Conservation (phyloP, 2,329 filamentous ascomycete species). For the Orbilia blumenaviensis region DNA sequence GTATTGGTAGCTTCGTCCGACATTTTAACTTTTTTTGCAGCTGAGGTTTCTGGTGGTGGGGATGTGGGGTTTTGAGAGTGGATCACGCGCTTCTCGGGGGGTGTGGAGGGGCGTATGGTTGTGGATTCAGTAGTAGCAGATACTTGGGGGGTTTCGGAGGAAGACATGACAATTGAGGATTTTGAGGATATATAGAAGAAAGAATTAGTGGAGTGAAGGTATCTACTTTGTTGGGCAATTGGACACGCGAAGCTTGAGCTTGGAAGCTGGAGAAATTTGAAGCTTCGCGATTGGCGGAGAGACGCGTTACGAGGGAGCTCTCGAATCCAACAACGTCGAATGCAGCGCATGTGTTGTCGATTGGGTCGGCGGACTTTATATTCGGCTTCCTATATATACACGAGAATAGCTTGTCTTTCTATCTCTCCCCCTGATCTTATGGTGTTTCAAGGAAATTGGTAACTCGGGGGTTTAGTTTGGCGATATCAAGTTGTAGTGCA, state of each 20-base stretch:
- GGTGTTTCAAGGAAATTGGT: background rate
- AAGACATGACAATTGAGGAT: slow-evolving; percentile 44
- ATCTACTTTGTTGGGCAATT: background rate
- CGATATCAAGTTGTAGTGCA: background rate
- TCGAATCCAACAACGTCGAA: slow-evolving; percentile 43
- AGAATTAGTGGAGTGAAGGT: background rate
- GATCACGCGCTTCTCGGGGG: slow-evolving; percentile 59
- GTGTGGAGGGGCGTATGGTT: slow-evolving; percentile 55
- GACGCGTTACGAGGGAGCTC: slow-evolving; percentile 40
- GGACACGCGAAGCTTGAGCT: slow-evolving; percentile 28
- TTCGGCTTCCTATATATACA: background rate
- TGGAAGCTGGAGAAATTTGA: slow-evolving; percentile 42
- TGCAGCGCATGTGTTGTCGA: slow-evolving; percentile 43
- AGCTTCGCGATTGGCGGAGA: slow-evolving; percentile 53
- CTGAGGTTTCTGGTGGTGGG: slow-evolving; percentile 52
- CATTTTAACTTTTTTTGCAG: slow-evolving; percentile 54
- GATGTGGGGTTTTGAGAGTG: slow-evolving; percentile 60
- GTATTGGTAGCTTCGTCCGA: slow-evolving; percentile 15
- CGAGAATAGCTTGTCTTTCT: background rate
- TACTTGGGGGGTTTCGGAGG: slow-evolving; percentile 24
- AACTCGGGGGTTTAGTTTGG: background rate
- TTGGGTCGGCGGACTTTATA: too few species aligned
- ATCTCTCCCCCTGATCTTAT: background rate
- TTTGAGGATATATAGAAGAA: background rate
- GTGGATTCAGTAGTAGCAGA: slow-evolving; percentile 53